Evolutionary conservation across 805 yeast species (phyloP), one percentile per base, ranked within the genome.

Genomic region (Spathaspora passalidarum): DNA sequence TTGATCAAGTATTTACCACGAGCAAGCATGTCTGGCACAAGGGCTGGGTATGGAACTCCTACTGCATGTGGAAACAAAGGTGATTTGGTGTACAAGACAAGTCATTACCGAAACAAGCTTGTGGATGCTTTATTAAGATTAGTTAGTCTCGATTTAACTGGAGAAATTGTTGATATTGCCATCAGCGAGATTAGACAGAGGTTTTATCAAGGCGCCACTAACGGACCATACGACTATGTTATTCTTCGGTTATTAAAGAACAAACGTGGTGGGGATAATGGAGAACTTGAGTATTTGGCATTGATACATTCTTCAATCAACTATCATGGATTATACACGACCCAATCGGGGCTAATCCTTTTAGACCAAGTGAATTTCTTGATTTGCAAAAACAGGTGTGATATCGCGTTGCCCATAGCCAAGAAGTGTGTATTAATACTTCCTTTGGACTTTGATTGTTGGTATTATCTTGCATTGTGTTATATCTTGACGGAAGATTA

Each of bases 371-470:
- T 86, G 1, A 72, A 75, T 51, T 86, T 82, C 56, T 68, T 88
- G 45, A 63, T 84, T 4, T 57, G 75, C 6, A 84, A 83, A 57
- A 62, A 69, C 20, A 57, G 79, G n/a, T 68, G 73, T 14, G 76
- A 73, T 34, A 59, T 78, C 37, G 96, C 96, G 0, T 60, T 80
- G 14, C 63, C 71, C 18, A 65, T 84, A 8, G 86, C 95, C 0
- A 65, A 73, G 16, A 71, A 78, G 20, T 79, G 90, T 4, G 81
- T 86, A 16, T 71, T 77, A 42, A 72, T 86, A 2, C 69, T 86
- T n/a, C 96, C 96, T 0, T 72, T 88, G 1, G 92, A 85, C 59
- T 88, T 84, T 59, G 78, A 75, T 43, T 69, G 85, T 22, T 88
- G 96, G 96, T 78, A 77, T 48, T 68, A 71, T 32, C 67, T 88